Evolutionary conservation across 2,329 filamentous ascomycete genomes (phyloP).

Genomic region (Cercospora sojina): DNA sequence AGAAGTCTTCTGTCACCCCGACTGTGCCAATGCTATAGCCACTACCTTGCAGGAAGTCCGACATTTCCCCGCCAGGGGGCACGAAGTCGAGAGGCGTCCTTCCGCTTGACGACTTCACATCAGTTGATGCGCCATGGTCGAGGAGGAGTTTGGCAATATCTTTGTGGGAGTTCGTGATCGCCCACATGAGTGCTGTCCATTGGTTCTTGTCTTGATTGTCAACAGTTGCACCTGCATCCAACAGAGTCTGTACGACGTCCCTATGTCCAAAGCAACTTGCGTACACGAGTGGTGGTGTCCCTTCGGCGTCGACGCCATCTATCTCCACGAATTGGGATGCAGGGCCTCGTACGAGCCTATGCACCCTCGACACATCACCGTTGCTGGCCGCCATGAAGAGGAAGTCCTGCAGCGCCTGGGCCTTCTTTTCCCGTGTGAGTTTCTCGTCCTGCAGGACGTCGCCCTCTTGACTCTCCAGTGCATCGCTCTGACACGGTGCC

Average conservation of each 20-base stretch:
- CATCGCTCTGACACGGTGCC: conserved; percentile 65
- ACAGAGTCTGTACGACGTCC: conserved; percentile 76
- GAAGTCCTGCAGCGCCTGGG: conserved; percentile 75
- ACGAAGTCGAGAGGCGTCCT: conserved; percentile 95
- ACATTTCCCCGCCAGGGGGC: conserved; percentile 83
- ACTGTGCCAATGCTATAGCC: conserved; percentile 85
- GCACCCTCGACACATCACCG: conserved; percentile 80
- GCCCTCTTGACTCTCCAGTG: conserved; percentile 74
- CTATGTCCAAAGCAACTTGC: conserved; percentile 98
- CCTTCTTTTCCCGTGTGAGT: conserved; percentile 74
- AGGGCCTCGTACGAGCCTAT: conserved; percentile 70
- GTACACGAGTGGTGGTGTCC: conserved; percentile 94
- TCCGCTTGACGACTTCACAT: conserved; percentile 90
- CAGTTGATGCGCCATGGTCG: conserved; percentile 91
- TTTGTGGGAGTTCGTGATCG: conserved; percentile 98
- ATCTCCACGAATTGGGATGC: conserved; percentile 77
- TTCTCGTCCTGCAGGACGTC: conserved; percentile 72
- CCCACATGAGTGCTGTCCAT: conserved; percentile 99
- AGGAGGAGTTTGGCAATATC: conserved; percentile 88
- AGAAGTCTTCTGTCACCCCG: conserved; percentile 85
- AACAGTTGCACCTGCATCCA: conserved; percentile 82
- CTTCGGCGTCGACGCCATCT: conserved; percentile 87
- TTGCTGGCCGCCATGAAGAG: conserved; percentile 96
- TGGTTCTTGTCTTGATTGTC: conserved; percentile 94
- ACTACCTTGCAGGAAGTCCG: conserved; percentile 89